A percentile compares a stretch with the other conserved stretches of the same genome.
Conservation (phyloP, 495 filamentous ascomycete species). For the Aspergillus egyptiacus region DNA sequence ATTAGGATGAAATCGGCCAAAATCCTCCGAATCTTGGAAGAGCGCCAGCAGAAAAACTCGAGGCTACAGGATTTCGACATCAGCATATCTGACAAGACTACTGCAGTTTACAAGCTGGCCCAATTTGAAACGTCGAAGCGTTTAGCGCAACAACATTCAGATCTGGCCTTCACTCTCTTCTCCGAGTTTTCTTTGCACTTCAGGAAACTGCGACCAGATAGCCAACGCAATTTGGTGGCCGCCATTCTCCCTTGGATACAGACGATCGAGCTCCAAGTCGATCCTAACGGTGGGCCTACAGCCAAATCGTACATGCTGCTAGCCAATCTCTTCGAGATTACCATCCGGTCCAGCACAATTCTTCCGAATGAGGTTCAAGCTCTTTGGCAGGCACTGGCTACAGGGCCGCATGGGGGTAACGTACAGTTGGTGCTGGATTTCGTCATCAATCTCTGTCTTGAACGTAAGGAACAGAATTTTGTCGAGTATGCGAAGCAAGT, state of each 20-base stretch:
- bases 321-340: conserved; percentile 94
- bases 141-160: conserved; percentile 79
- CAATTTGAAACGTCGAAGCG: conserved; percentile 94
- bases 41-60: conserved; percentile 75
- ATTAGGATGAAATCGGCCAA: conserved; percentile 84
- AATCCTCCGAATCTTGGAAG: conserved; percentile 75
- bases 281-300: conserved; percentile 86
- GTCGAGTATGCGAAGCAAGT: conserved; percentile 97
- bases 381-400: conserved; percentile 93
- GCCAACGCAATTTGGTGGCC: conserved; percentile 89
- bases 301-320: conserved; percentile 90
- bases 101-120: conserved; percentile 92
- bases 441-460: conserved; percentile 86
- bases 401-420: conserved; percentile 89
- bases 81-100: conserved; percentile 96
- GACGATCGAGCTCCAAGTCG: conserved; percentile 85
- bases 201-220: conserved; percentile 69
- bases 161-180: conserved; percentile 87
- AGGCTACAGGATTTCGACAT: conserved; percentile 96
- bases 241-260: conserved; percentile 96
- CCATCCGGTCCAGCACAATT: conserved; percentile 78
- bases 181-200: conserved; percentile 92
- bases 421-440: conserved; percentile 92
- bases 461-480: conserved; percentile 93
- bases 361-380: conserved; percentile 96